These are phyloP conservation scores for Nakaseomyces kungkrabaensis DNA, from an alignment of 1,139 yeast genomes.

Conservation along the genomic window DNA sequence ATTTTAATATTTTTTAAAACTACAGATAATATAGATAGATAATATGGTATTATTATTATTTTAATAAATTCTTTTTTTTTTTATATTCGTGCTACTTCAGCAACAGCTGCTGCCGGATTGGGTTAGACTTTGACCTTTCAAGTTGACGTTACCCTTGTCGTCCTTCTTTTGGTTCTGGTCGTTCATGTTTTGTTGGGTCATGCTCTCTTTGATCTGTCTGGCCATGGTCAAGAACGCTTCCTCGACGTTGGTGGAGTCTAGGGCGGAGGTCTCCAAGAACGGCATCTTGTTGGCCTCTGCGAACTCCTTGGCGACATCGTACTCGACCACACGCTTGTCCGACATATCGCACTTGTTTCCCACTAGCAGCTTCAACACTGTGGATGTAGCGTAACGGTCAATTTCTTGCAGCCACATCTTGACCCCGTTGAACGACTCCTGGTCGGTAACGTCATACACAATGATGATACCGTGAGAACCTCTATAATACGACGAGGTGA, in stretches of 20 bases:
- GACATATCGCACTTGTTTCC: conserved; percentile 95
- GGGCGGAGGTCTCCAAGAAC: conserved; percentile 92
- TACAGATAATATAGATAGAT: no score
- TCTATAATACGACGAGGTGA: conserved; percentile 94
- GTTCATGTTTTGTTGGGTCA: conserved; percentile 54
- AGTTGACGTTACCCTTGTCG: conserved; percentile 67
- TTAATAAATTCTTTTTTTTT: background rate
- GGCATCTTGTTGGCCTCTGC: conserved; percentile 95
- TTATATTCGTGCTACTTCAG: conserved; percentile 15
- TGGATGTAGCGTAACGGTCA: conserved; percentile 96
- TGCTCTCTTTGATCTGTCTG: conserved; percentile 92
- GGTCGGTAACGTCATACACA: conserved; percentile 97
- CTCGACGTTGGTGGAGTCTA: conserved; percentile 91
- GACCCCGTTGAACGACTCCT: conserved; percentile 92
- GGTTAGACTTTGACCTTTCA: conserved; percentile 81
- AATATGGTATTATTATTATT: no score
- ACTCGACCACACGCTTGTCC: conserved; percentile 92
- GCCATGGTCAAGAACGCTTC: conserved; percentile 99
- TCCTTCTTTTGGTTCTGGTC: conserved; percentile 32
- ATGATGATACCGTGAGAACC: conserved; percentile 98
- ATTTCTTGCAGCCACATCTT: conserved; percentile 98
- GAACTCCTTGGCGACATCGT: conserved; percentile 93
- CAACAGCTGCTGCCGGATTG: conserved; percentile 70
- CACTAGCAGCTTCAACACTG: conserved; percentile 89
- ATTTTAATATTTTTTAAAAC: no score